Conservation (phyloP, 1,139 yeast genomes). For the Hyphopichia fennica region DNA sequence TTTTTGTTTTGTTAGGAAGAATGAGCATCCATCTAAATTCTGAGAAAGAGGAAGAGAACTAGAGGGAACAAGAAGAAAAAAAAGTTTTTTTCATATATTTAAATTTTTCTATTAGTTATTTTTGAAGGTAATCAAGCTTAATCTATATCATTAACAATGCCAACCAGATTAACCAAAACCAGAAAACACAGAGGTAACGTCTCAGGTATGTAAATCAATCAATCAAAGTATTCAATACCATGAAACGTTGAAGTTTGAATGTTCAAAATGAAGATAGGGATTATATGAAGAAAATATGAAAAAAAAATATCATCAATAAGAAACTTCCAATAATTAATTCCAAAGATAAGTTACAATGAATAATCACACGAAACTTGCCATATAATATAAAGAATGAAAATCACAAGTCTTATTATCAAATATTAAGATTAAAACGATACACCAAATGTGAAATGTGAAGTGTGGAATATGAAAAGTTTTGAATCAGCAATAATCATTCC, state of each 20-base stretch:
- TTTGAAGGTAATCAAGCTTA: conserved; percentile 11
- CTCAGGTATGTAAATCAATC: conserved; percentile 91
- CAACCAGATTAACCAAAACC: conserved; percentile 99
- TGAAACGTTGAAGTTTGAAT: neutral
- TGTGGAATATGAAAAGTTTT: too few relatives aligned
- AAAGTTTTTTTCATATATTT: conserved; percentile 3
- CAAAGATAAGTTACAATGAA: too few relatives aligned
- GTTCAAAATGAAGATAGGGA: too few relatives aligned
- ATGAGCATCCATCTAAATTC: neutral
- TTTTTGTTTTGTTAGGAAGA: neutral
- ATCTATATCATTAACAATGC: conserved; percentile 61
- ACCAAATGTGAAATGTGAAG: too few relatives aligned
- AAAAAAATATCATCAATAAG: too few relatives aligned
- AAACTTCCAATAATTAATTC: too few relatives aligned
- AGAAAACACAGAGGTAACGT: conserved; percentile 99
- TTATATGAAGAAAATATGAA: too few relatives aligned
- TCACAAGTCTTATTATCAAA: too few relatives aligned
- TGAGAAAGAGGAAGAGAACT: neutral
- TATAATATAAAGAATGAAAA: too few relatives aligned
- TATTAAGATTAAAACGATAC: too few relatives aligned
- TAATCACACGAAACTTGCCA: too few relatives aligned
- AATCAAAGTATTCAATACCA: neutral
- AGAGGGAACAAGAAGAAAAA: neutral
- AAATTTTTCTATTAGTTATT: neutral
- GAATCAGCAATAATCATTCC: too few relatives aligned